Conservation (phyloP, 345 rosid species). For the Ricinus communis region DNA sequence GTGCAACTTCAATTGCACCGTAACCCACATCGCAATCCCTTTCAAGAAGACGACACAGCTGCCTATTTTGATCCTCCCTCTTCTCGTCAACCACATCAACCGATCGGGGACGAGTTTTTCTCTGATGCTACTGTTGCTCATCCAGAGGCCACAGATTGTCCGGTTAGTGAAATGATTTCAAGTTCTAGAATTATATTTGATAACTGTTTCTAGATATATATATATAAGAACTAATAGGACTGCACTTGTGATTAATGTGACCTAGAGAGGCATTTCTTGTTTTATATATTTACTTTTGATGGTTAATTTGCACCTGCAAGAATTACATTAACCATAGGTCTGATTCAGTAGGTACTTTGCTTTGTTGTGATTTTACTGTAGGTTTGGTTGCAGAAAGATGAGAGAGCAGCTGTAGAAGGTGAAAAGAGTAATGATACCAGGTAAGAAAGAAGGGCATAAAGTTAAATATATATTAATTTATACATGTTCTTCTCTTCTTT, state of each 20-base stretch:
- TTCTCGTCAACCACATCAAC: constrained; percentile 42
- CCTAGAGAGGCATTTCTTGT: constrained; percentile 1
- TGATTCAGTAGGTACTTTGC: not conserved
- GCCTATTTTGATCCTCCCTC: constrained; percentile 20
- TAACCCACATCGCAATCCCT: constrained; percentile 9
- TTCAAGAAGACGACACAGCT: constrained; percentile 10
- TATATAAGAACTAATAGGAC: constrained; percentile 8
- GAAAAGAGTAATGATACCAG: constrained; percentile 45
- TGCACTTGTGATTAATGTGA: constrained; percentile 42
- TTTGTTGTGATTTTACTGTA: constrained; percentile 19
- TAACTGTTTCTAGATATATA: no score
- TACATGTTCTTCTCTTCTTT: constrained; percentile 33
- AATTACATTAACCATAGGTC: not conserved
- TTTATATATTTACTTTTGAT: constrained; percentile 1
- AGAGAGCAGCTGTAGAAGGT: constrained; percentile 20
- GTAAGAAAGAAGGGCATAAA: constrained; percentile 45
- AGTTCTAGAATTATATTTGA: constrained; percentile 1
- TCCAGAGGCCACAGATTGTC: constrained; percentile 11
- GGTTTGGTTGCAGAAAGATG: constrained; percentile 26
- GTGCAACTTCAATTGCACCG: constrained; percentile 47
- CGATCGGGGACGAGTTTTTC: constrained; percentile 35
- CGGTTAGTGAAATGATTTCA: constrained; percentile 32
- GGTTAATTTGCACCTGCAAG: constrained; percentile 34
- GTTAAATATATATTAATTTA: not conserved
- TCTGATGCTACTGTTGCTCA: constrained; percentile 4